Base-by-base conservation (phyloP, 2,329 filamentous ascomycete genomes). In the Monosporascus sp. region DNA sequence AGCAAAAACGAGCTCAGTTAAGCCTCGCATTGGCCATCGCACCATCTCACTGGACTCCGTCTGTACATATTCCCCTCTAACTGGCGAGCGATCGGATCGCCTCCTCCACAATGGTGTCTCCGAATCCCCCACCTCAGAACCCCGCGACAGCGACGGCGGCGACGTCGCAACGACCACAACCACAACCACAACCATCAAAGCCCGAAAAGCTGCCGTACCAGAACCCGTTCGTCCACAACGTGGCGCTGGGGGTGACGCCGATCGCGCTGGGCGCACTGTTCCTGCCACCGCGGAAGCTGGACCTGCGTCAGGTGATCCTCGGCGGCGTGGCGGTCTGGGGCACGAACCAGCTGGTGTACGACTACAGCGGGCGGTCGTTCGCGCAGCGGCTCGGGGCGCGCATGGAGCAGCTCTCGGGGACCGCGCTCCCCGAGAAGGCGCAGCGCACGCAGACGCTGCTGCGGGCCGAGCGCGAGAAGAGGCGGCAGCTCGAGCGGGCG, bases 361-460 rank as follows among this genome's bases (percentile, higher is more conserved):
- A 82, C 67, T 83, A 78, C 68, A 82, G 75, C 15, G 81, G 81
- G 49, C 71, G 72, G 48, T 81, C 79, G 27, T 73, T 83, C 54
- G 70, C 73, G 61, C 61, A 69, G 57, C 79, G 80, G 8, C 72
- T 80, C 56, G 66, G 66, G 53, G 68, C 61, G 56, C 75, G 78
- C 51, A 61, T 74, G 57, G 62, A 62, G 25, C 72, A 71, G 17
- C 69, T 83, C 44, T 67, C 82, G 42, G 74, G 74, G 55, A 75
- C 72, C 47, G 74, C 78, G 50, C 80, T 87, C 17, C 82, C 80
- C 42, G 83, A 86, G 59, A 73, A 73, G 50, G 79, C 80, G 20
- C 68, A 67, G 64, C 69, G 70, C 60, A 79, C 72, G 22, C 76
- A 75, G 66, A 67, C 67, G 58, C 67, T 76, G 47, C 68, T 82